phyloP scores from a whole-genome alignment of 2,329 filamentous ascomycete genomes.

The Chrysoporthe puriensis region DNA sequence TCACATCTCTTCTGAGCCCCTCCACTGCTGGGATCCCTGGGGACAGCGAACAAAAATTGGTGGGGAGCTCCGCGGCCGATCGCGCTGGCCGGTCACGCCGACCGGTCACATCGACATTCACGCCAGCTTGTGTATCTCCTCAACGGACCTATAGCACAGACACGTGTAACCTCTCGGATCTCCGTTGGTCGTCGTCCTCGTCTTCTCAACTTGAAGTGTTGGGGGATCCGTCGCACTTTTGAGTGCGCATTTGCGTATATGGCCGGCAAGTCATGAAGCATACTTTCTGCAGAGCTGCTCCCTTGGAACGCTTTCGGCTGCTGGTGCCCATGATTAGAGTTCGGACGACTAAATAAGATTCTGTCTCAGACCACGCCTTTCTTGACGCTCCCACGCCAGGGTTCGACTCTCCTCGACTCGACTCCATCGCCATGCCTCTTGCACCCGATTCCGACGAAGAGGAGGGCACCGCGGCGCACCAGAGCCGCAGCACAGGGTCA shows the following conservation, averaged over 20 bases:
- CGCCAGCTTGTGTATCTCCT: neutral
- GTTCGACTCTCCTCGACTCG: slow-evolving; percentile 41
- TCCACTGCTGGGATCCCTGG: slow-evolving; percentile 18
- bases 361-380: slow-evolving; percentile 33
- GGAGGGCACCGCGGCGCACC: slow-evolving; percentile 37
- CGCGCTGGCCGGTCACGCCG: neutral
- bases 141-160: slow-evolving; percentile 4
- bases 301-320: slow-evolving; percentile 6
- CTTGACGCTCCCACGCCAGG: slow-evolving; percentile 37
- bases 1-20: slow-evolving; percentile 12
- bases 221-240: slow-evolving; percentile 2
- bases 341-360: slow-evolving; percentile 5
- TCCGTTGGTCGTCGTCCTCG: slow-evolving; percentile 9
- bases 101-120: neutral
- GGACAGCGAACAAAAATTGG: slow-evolving; percentile 25
- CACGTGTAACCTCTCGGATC: slow-evolving; percentile 9
- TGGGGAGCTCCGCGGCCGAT: slow-evolving; percentile 17
- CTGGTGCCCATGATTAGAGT: neutral
- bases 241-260: slow-evolving; percentile 18
- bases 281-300: slow-evolving; percentile 3
- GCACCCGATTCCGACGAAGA: slow-evolving; percentile 44
- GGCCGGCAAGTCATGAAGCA: slow-evolving; percentile 29
- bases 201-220: neutral
- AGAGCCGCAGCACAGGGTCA: slow-evolving; percentile 39
- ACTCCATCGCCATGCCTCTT: slow-evolving; percentile 37